Base-by-base conservation (phyloP, 257 asterid genomes). In the Leonotis leonurus region DNA sequence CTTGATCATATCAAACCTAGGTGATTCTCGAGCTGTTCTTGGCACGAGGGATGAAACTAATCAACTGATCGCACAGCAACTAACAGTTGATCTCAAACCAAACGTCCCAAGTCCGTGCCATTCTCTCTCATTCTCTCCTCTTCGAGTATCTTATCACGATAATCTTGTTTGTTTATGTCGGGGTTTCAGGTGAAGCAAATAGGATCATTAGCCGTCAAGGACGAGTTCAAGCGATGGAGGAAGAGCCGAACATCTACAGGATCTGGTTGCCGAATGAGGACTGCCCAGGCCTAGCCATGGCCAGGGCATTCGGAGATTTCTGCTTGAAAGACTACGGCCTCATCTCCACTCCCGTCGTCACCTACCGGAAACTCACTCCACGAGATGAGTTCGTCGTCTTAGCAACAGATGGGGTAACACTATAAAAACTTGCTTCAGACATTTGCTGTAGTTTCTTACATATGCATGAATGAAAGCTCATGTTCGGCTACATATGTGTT, bases 281-380 rank as follows among this genome's bases (percentile, higher is more conserved):
- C 63, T 83, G 90, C 73, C 98, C 98, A 0, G 98, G 98, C 16
- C 82, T 90, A 43, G 98, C 96, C 67, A 90, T 90, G 97, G 85
- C 97, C 1, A 76, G 96, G 45, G 94, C 96, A 26, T 90, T 90
- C 51, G 97, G 97, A 39, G 97, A 88, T 65, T 90, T 90, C 62
- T 87, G 95, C 70, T 70, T 90, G 40, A 87, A 90, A 60, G 96
- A 90, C 56, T 87, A 32, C 30, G 97, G 97, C 25, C 81, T 90
- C 36, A 81, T 85, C 36, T 85, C 95, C 6, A 80, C 83, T 10
- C 97, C 97, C n/a, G 70, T 80, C 63, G 73, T 88, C 0, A 68
- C 70, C 33, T 85, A 76, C 33, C 67, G 95, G 67, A 82, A 81
- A 41, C 77, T 90, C 50, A 80, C 86, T 0, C 76, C 73, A 1